Percentiles rank a stretch among this genome's conserved stretches.
phyloP scores from a whole-genome alignment of 2,329 filamentous ascomycete genomes.

The Fusarium clavum region DNA sequence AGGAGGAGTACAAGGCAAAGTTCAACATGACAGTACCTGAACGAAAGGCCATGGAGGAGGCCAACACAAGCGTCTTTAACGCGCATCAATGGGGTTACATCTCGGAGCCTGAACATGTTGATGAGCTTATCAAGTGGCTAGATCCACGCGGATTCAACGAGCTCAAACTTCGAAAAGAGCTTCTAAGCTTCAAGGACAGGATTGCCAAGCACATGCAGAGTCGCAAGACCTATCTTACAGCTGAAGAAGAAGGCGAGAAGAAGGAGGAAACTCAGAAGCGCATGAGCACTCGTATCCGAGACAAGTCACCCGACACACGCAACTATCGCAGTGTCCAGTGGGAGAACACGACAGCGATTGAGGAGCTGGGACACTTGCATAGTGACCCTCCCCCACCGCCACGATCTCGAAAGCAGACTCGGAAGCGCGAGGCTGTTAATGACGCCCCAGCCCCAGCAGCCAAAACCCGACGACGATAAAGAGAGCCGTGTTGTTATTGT shows the following conservation, averaged over 20 bases:
- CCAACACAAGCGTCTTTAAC: conserved; percentile 78
- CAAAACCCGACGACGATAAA: conserved; percentile 49
- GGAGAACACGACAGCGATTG: conserved; percentile 68
- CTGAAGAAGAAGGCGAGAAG: conserved; percentile 53
- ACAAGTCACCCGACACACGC: conserved; percentile 60
- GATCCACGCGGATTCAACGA: conserved; percentile 90
- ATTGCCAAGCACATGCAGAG: conserved; percentile 85
- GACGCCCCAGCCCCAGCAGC: conserved; percentile 47
- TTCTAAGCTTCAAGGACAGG: conserved; percentile 78
- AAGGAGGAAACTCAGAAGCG: conserved; percentile 55
- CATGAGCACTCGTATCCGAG: conserved; percentile 60
- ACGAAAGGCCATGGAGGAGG: conserved; percentile 88
- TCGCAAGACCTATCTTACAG: conserved; percentile 74
- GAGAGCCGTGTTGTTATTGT: not conserved
- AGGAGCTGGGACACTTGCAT: conserved; percentile 69
- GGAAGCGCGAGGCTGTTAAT: conserved; percentile 61
- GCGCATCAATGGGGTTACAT: conserved; percentile 93
- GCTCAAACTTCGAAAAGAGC: conserved; percentile 86
- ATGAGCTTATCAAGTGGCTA: conserved; percentile 86
- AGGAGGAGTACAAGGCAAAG: conserved; percentile 79
- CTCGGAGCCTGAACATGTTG: conserved; percentile 81
- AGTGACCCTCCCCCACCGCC: conserved; percentile 65
- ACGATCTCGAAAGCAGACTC: conserved; percentile 62
- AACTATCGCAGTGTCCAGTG: conserved; percentile 64
- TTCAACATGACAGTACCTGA: conserved; percentile 88